These are phyloP conservation scores for Chenopodium album DNA, from an alignment of 148 eudicot species.

Conservation along the genomic window DNA sequence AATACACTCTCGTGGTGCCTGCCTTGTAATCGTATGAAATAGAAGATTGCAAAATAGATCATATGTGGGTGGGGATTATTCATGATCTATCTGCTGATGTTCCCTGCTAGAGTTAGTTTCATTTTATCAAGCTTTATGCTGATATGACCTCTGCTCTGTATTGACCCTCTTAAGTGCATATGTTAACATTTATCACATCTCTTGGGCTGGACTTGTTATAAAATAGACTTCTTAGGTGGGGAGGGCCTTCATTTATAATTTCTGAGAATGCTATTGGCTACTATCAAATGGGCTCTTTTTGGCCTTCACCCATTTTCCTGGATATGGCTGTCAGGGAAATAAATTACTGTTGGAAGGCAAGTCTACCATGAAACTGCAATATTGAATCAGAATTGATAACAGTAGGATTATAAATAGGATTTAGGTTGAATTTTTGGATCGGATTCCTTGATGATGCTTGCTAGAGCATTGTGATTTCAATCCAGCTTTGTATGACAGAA, in stretches of 20 bases:
- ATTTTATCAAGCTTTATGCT: neutral
- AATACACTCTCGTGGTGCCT: too few relatives aligned
- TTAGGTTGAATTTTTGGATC: neutral
- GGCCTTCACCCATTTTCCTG: neutral
- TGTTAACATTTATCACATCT: neutral
- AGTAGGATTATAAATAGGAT: neutral
- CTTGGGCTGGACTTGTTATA: neutral
- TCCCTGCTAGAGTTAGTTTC: neutral
- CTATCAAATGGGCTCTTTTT: neutral
- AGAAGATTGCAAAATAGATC: neutral
- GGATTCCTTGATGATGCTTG: neutral
- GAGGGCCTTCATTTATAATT: neutral
- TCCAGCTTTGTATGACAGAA: neutral
- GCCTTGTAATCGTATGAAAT: neutral
- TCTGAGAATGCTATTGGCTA: neutral
- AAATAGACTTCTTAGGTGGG: neutral
- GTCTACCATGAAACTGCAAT: neutral
- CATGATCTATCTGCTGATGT: neutral
- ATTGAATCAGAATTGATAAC: neutral
- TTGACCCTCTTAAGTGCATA: neutral
- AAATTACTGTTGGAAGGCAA: neutral
- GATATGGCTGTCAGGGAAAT: neutral
- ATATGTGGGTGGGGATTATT: neutral
- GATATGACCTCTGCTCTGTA: neutral
- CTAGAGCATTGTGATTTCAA: neutral